Evolutionary conservation across 805 yeast genomes (phyloP).

Genomic region (Ogataea methanolica): DNA sequence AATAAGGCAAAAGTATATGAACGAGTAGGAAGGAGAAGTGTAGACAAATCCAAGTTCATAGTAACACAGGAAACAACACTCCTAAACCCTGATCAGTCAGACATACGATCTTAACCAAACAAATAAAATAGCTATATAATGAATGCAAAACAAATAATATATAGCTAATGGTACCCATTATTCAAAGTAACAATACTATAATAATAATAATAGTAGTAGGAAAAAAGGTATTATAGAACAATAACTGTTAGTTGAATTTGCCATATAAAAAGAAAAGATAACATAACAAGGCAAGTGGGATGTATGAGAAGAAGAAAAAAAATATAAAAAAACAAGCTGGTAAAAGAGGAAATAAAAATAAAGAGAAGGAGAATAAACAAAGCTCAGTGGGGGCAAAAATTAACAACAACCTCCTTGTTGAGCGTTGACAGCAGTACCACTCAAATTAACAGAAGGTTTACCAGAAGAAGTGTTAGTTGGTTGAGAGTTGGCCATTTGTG

Average conservation of each 20-base stretch:
- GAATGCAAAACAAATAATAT: no score
- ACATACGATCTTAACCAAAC: no score
- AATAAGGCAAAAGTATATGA: no score
- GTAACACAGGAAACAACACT: no score
- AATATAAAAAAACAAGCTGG: slow-evolving; percentile 1
- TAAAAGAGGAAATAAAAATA: slow-evolving; percentile 1
- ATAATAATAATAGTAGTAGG: no score
- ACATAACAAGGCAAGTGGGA: background rate
- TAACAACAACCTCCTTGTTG: slow-evolving; percentile 48
- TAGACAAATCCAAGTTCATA: no score
- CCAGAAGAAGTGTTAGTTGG: slow-evolving; percentile 36
- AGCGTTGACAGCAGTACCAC: slow-evolving; percentile 56
- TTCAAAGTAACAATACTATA: no score
- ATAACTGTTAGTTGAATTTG: background rate
- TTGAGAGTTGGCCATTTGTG: slow-evolving; percentile 75
- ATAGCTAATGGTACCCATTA: no score
- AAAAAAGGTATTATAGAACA: no score
- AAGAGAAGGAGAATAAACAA: background rate
- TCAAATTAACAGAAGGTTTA: slow-evolving; percentile 66
- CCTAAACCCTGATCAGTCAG: no score
- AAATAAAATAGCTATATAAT: no score
- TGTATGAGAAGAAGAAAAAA: background rate
- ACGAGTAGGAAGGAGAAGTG: no score
- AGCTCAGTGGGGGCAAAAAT: background rate
- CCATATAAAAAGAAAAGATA: background rate